phyloP scores from a whole-genome alignment of 192 early-diverging fungal species.

The Coemansia reversa region DNA sequence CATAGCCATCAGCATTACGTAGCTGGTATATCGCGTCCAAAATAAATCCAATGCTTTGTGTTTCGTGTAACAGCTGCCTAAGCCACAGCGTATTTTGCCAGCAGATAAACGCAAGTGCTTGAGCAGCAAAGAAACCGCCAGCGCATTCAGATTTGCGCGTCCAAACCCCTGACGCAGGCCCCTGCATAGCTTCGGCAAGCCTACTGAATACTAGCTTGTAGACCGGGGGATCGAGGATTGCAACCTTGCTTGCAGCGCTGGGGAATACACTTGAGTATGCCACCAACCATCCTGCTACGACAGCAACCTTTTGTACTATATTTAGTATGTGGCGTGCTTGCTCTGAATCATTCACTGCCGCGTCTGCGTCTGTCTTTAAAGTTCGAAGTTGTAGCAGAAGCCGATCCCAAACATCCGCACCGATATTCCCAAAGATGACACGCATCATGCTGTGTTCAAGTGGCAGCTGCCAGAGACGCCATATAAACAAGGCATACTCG shows the following conservation, averaged over 20 bases:
- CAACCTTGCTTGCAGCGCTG: neutral
- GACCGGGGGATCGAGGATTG: constrained; percentile 14
- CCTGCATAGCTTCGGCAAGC: constrained; percentile 7
- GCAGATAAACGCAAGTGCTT: constrained; percentile 20
- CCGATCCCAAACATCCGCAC: constrained; percentile 24
- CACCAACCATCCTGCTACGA: constrained; percentile 30
- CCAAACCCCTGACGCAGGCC: neutral
- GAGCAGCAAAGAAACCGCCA: constrained; percentile 12
- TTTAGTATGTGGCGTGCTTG: neutral
- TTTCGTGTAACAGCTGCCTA: constrained; percentile 31
- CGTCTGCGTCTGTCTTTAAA: neutral
- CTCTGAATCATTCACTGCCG: neutral
- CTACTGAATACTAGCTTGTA: constrained; percentile 33
- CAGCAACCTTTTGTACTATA: neutral
- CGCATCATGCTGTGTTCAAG: constrained; percentile 3
- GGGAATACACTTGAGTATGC: constrained; percentile 9
- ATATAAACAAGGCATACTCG: constrained; percentile 36
- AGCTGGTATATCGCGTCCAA: constrained; percentile 9
- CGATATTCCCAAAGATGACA: constrained; percentile 11
- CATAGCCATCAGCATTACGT: neutral
- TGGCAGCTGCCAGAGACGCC: constrained; percentile 25
- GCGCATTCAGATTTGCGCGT: neutral
- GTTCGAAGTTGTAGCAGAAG: constrained; percentile 10
- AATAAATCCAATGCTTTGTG: constrained; percentile 22
- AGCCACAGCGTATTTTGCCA: constrained; percentile 19